These are phyloP conservation scores for Batkoa obscura DNA, from an alignment of 371 early-diverging fungal species.

Conservation along the genomic window DNA sequence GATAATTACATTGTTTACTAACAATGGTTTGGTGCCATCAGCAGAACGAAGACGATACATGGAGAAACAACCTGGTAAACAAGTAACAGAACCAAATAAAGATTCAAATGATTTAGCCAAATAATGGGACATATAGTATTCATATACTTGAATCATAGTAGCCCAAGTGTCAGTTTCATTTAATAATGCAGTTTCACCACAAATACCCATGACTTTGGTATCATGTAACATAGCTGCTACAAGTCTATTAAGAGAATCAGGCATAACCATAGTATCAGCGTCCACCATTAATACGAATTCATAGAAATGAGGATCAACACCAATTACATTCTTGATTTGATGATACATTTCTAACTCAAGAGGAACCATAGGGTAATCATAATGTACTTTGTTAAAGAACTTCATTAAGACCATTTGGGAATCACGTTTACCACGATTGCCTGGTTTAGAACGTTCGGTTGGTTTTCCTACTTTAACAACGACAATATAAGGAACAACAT, in stretches of 20 bases:
- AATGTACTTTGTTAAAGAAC: constrained; percentile 92
- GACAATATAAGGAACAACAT: constrained; percentile 83
- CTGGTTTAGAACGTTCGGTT: constrained; percentile 53
- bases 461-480: constrained; percentile 85
- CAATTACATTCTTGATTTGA: constrained; percentile 82
- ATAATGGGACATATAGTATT: constrained; percentile 98
- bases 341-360: constrained; percentile 83
- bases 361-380: constrained; percentile 75
- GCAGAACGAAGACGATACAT: constrained; percentile 67
- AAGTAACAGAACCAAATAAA: constrained; percentile 93
- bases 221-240: constrained; percentile 74
- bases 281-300: constrained; percentile 92
- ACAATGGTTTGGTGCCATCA: constrained; percentile 37
- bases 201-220: constrained; percentile 71
- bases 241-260: constrained; percentile 70
- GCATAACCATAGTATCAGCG: constrained; percentile 83
- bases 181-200: constrained; percentile 79
- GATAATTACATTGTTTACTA: constrained; percentile 74
- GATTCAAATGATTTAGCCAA: constrained; percentile 97
- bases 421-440: constrained; percentile 98
- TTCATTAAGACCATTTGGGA: constrained; percentile 97
- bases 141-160: constrained; percentile 99
- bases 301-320: constrained; percentile 65
- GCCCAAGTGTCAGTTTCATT: constrained; percentile 83
- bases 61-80: constrained; percentile 93